phyloP scores from a whole-genome alignment of 2,329 filamentous ascomycete genomes.

The Cladophialophora psammophila region DNA sequence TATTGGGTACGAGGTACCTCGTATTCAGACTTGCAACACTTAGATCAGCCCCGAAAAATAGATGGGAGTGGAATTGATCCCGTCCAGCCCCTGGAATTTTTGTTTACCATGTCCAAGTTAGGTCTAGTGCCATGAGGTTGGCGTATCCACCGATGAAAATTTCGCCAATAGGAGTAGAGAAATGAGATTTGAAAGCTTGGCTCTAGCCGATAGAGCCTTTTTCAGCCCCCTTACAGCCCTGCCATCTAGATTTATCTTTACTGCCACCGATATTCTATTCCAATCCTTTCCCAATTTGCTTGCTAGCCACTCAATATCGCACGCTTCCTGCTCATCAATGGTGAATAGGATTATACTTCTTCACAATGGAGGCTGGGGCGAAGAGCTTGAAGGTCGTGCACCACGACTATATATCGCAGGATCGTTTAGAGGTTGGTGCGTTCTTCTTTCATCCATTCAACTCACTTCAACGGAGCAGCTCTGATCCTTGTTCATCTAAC shows the following conservation, averaged over 20 bases:
- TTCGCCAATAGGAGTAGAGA: background rate
- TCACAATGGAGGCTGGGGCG: conserved; percentile 15
- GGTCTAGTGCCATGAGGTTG: conserved; percentile 12
- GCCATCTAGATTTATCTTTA: conserved; percentile 1
- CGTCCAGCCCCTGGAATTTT: conserved; percentile 1
- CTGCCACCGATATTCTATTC: background rate
- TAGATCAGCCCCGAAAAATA: background rate
- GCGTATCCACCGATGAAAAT: background rate
- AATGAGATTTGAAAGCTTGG: background rate
- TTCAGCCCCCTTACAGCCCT: background rate
- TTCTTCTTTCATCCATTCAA: conserved; percentile 7
- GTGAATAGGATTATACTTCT: background rate
- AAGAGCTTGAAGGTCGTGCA: background rate
- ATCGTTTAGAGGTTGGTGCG: conserved; percentile 15
- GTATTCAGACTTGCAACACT: no score
- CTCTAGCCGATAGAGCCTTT: background rate
- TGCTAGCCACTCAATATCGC: conserved; percentile 14
- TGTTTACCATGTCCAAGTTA: conserved; percentile 2
- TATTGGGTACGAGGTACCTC: no score
- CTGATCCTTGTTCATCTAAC: background rate
- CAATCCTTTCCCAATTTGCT: background rate
- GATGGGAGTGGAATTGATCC: background rate
- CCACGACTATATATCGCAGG: conserved; percentile 10
- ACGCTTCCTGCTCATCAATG: conserved; percentile 1
- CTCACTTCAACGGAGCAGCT: conserved; percentile 8